Base-by-base conservation (phyloP, 768 basidiomycete species). In the Gelatoporia subvermispora region DNA sequence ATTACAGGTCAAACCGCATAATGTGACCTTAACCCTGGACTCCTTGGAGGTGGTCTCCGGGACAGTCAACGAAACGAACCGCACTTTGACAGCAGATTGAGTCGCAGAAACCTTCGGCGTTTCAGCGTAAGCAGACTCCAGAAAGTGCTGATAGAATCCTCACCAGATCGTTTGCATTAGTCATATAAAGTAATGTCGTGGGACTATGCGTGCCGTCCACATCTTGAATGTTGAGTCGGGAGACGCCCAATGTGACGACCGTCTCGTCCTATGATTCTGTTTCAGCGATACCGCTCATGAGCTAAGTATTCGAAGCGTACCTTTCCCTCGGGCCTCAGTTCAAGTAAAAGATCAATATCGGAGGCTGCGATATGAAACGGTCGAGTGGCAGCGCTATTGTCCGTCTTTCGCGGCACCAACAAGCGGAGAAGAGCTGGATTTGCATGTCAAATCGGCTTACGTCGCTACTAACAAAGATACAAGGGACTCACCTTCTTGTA, bases 1-100 rank as follows among this genome's bases (percentile, higher is more conserved):
- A 48, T 76, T 78, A 54, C 76, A 77, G 0, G 81, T 86, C 51
- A 88, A 78, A 17, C 82, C 83, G 50, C 71, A 77, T 15, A 89
- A 58, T 8, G 77, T 75, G 16, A 88, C 51, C 51, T 79, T 81
- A 52, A 95, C 64, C 47, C 75, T 75, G 1, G 89, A 90, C 63
- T 93, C 88, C 68, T 95, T 94, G n/a, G 78, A 72, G 1, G 70
- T 73, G 0, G 82, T 77, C 47, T 75, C 79, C 2, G 82, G 75
- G 11, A 83, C 69, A 2, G 74, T 66, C 2, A 81, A 60, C 0
- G 93, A 92, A 9, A 74, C 73, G 59, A 93, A 81, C n/a, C 78
- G 74, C 16, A 86, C 64, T 49, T 84, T 81, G 41, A 89, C 43
- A 20, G 82, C 62, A 2, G 84, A 74, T 43, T 69, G 75, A 9